Evolutionary conservation across 1,284 basidiomycete species (phyloP).

Genomic region (Microstroma glucosiphilum): DNA sequence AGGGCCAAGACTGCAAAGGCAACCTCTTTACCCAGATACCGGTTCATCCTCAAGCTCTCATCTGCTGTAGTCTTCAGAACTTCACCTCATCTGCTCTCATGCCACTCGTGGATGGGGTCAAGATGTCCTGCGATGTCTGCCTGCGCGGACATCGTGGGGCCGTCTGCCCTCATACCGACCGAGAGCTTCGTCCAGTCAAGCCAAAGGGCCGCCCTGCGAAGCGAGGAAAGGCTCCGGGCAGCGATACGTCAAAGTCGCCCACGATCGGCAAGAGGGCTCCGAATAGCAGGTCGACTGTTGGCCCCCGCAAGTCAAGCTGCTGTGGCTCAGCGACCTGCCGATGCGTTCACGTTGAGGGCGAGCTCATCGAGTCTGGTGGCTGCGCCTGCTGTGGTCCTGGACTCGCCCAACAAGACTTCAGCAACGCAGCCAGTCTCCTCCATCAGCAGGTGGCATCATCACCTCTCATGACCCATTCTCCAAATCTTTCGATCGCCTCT

Average conservation of each 20-base stretch:
- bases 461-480: not conserved
- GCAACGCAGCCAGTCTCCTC: not conserved
- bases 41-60: too few relatives aligned
- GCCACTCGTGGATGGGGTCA: constrained; percentile 6
- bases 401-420: constrained; percentile 1
- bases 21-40: too few relatives aligned
- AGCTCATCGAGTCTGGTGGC: constrained; percentile 1
- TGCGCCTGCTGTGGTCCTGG: constrained; percentile 3
- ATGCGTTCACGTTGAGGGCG: not conserved
- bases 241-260: not conserved
- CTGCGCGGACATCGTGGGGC: constrained; percentile 4
- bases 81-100: not conserved
- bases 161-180: constrained; percentile 1
- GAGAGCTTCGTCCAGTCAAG: not conserved
- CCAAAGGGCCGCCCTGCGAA: not conserved
- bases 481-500: not conserved
- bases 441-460: not conserved
- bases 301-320: not conserved
- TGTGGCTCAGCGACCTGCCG: not conserved
- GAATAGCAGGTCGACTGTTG: too few relatives aligned
- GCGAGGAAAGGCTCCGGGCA: not conserved
- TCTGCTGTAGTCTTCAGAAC: too few relatives aligned
- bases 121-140: constrained; percentile 6
- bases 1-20: too few relatives aligned
- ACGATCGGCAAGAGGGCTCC: not conserved